A percentile compares a stretch with the other conserved stretches of the same genome.
Evolutionary conservation across 2,329 filamentous ascomycete species (phyloP).

Genomic region (Phyllosticta citribraziliensis): DNA sequence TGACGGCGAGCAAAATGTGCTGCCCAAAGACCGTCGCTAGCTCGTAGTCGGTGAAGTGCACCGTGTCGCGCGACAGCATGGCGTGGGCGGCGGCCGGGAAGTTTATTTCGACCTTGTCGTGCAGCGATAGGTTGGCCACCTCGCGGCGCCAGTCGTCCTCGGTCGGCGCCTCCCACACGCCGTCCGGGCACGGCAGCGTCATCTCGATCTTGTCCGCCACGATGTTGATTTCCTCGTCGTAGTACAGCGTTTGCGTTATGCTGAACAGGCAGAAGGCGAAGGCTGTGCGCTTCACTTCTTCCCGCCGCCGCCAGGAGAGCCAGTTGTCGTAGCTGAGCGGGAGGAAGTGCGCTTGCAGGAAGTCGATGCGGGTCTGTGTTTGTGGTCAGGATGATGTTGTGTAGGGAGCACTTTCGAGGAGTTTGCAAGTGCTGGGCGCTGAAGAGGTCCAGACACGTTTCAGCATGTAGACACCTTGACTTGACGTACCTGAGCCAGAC

Average conservation of each 20-base stretch:
- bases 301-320: neutral
- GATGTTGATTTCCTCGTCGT: neutral
- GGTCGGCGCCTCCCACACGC: constrained; percentile 5
- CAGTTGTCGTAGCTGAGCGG: constrained; percentile 5
- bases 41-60: constrained; percentile 7
- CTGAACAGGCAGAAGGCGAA: constrained; percentile 5
- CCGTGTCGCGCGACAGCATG: constrained; percentile 6
- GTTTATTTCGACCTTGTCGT: constrained; percentile 2
- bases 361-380: neutral
- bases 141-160: neutral
- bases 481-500: neutral
- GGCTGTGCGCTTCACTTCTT: constrained; percentile 6
- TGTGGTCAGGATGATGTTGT: neutral
- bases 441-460: no score
- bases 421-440: neutral
- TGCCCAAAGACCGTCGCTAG: constrained; percentile 7
- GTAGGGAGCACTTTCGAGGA: neutral
- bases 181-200: constrained; percentile 2
- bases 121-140: neutral
- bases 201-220: neutral
- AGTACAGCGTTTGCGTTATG: neutral
- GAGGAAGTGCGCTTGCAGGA: neutral
- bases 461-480: neutral
- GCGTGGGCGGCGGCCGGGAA: constrained; percentile 7
- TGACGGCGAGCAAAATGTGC: constrained; percentile 9